Conservation (phyloP, 2,329 filamentous ascomycete genomes). For the Botrytis deweyae region DNA sequence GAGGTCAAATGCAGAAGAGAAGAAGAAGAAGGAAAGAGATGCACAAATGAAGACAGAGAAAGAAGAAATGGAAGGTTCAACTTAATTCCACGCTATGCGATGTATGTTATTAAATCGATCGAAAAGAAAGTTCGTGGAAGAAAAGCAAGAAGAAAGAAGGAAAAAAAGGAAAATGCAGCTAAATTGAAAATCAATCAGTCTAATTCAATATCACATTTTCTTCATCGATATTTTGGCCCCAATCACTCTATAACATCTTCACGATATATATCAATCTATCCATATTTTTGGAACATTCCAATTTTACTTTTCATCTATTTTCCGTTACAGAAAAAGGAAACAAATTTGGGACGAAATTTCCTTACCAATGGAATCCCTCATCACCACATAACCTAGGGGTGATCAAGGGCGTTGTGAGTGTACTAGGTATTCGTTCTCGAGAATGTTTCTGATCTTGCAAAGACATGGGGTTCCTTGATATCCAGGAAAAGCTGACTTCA, state of each 20-base stretch:
- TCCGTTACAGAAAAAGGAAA: background rate
- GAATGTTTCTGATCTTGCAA: background rate
- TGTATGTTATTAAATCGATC: background rate
- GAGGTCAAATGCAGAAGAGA: too few species aligned
- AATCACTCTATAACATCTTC: background rate
- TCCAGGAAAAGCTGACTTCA: slow-evolving; percentile 6
- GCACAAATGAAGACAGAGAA: background rate
- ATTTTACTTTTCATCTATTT: slow-evolving; percentile 12
- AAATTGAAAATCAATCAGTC: background rate
- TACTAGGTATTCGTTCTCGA: background rate
- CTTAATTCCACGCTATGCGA: background rate
- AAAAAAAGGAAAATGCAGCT: background rate
- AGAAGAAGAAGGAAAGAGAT: too few species aligned
- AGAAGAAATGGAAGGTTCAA: background rate
- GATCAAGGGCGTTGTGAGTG: background rate
- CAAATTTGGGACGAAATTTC: background rate
- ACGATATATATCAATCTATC: background rate
- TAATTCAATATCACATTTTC: background rate
- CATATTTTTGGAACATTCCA: slow-evolving; percentile 2
- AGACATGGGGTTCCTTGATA: slow-evolving; percentile 1
- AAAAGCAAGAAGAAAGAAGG: background rate
- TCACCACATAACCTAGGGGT: background rate
- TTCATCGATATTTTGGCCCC: background rate
- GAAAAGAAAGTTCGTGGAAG: background rate
- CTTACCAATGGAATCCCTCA: background rate